These are phyloP conservation scores for Chrysoporthe deuterocubensis DNA, from an alignment of 2,329 filamentous ascomycete genomes.

Conservation along the genomic window DNA sequence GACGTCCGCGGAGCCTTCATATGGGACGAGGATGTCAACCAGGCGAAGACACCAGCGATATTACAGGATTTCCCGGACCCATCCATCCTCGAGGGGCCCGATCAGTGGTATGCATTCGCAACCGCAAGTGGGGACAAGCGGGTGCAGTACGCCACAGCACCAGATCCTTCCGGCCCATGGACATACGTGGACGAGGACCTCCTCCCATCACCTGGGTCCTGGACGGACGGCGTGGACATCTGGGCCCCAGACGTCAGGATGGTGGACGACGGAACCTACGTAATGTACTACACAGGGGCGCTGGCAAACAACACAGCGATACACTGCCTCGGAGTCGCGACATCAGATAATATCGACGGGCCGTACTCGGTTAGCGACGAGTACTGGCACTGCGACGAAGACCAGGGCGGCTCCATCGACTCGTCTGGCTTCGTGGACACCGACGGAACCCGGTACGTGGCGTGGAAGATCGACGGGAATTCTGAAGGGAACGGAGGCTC, in stretches of 20 bases:
- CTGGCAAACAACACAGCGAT: constrained; percentile 41
- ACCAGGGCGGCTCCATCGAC: constrained; percentile 65
- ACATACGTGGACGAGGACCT: constrained; percentile 55
- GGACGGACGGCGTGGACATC: constrained; percentile 57
- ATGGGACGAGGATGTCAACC: constrained; percentile 6
- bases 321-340: constrained; percentile 65
- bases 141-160: constrained; percentile 58
- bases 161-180: constrained; percentile 52
- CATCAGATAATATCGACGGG: constrained; percentile 50
- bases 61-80: constrained; percentile 58
- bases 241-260: constrained; percentile 66
- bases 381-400: constrained; percentile 57
- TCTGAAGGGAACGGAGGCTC: constrained; percentile 48
- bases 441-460: constrained; percentile 59
- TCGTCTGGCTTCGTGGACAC: constrained; percentile 61
- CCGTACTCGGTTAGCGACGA: constrained; percentile 54
- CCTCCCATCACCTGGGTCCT: constrained; percentile 54
- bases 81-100: constrained; percentile 49
- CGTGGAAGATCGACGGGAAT: constrained; percentile 72
- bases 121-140: constrained; percentile 54
- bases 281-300: constrained; percentile 64
- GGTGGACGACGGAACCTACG: constrained; percentile 54
- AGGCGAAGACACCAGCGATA: constrained; percentile 20
- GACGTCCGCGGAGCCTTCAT: constrained; percentile 12
- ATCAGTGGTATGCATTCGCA: constrained; percentile 63